Conservation (phyloP, 345 rosid genomes). For the Eucalyptus curtisii region DNA sequence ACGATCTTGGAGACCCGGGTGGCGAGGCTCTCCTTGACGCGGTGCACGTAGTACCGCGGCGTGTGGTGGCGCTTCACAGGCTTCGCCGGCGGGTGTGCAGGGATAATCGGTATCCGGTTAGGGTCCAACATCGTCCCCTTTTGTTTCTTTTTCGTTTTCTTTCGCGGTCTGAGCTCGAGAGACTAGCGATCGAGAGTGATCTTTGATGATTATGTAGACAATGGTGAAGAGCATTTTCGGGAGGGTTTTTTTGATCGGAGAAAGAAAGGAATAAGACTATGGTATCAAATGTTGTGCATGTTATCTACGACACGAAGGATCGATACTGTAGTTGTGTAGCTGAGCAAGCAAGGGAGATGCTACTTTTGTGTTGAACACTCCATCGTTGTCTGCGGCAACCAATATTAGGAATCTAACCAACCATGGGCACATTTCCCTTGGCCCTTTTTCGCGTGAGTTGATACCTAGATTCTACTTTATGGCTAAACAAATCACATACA, state of each 20-base stretch:
- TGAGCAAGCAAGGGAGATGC: background rate
- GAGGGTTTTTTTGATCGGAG: background rate
- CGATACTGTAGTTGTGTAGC: background rate
- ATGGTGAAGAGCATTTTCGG: background rate
- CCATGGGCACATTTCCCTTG: background rate
- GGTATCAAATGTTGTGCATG: background rate
- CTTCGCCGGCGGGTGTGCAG: background rate
- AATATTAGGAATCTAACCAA: background rate
- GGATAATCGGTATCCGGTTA: conserved; percentile 3
- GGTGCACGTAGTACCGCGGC: conserved; percentile 30
- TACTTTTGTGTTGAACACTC: background rate
- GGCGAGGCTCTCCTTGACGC: conserved; percentile 58
- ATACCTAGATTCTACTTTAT: background rate
- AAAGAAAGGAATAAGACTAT: conserved; percentile 35
- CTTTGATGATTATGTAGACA: conserved; percentile 3
- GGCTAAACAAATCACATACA: background rate
- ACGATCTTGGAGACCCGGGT: conserved; percentile 43
- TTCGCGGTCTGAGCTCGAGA: background rate
- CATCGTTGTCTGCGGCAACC: background rate
- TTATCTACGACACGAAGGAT: background rate
- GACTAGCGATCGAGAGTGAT: background rate
- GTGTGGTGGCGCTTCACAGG: conserved; percentile 20
- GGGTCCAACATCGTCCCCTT: conserved; percentile 6
- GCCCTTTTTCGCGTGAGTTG: background rate
- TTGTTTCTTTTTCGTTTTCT: background rate